Percentiles rank a stretch among this genome's conserved stretches.
Conservation (phyloP, 2,329 filamentous ascomycete genomes). For the Epichloe bromicola region DNA sequence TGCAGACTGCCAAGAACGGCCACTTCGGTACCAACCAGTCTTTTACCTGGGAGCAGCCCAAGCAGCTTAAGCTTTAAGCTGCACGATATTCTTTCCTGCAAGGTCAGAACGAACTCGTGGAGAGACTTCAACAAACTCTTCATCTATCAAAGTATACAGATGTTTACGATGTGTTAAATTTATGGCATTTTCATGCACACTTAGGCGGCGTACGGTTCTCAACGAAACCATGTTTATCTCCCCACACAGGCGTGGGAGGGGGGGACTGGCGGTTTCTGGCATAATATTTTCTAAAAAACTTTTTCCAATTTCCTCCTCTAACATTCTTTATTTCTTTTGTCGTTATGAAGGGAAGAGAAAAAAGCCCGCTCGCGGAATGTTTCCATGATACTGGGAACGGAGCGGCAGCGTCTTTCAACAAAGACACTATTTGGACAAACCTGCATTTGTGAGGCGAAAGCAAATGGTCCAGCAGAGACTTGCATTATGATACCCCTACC, state of each 20-base stretch:
- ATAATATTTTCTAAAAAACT: conserved; percentile 13
- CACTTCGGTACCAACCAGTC: conserved; percentile 95
- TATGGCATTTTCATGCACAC: conserved; percentile 25
- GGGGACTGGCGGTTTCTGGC: conserved; percentile 23
- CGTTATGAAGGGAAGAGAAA: conserved; percentile 6
- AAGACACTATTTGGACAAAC: conserved; percentile 24
- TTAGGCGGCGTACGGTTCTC: conserved; percentile 32
- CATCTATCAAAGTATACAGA: conserved; percentile 17
- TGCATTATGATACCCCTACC: conserved; percentile 28
- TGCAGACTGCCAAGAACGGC: conserved; percentile 97
- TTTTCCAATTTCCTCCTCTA: conserved; percentile 1
- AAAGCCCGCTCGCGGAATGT: conserved; percentile 7
- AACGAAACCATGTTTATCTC: conserved; percentile 27
- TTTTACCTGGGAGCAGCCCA: conserved; percentile 98
- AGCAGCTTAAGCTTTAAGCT: conserved; percentile 78
- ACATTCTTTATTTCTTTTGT: conserved; percentile 10
- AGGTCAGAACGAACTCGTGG: conserved; percentile 8
- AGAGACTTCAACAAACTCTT: conserved; percentile 30
- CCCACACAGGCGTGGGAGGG: conserved; percentile 18
- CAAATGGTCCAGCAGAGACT: conserved; percentile 18
- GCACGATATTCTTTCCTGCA: background rate
- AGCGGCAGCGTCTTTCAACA: conserved; percentile 35
- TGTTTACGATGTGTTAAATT: conserved; percentile 23
- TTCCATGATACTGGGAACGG: conserved; percentile 23
- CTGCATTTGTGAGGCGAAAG: conserved; percentile 26